Conservation (phyloP, 768 basidiomycete genomes). For the Arthromyces matolae region DNA sequence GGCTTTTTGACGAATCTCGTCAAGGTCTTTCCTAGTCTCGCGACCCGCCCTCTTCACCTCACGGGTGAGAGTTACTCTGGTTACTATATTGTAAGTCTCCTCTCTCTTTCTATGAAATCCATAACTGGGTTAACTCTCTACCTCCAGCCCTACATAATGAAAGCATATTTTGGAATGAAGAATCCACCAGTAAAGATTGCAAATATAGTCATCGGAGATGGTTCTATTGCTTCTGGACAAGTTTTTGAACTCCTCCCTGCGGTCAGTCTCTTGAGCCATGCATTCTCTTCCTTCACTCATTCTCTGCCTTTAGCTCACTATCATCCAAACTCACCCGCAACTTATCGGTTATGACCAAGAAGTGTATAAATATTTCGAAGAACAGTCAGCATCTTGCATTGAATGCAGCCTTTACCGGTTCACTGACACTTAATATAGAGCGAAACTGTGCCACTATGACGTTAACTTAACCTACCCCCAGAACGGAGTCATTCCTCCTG, state of each 20-base stretch:
- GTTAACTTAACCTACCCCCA: constrained; percentile 71
- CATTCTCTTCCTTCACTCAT: neutral
- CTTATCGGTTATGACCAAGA: constrained; percentile 68
- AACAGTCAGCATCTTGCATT: constrained; percentile 49
- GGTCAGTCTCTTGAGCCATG: constrained; percentile 31
- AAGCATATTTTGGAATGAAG: constrained; percentile 59
- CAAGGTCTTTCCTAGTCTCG: constrained; percentile 69
- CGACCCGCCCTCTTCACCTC: constrained; percentile 61
- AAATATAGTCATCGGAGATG: constrained; percentile 71
- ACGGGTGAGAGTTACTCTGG: constrained; percentile 78
- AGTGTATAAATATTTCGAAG: constrained; percentile 64
- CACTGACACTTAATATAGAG: constrained; percentile 31
- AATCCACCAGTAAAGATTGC: constrained; percentile 66
- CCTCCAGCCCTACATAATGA: constrained; percentile 67
- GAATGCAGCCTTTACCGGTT: neutral
- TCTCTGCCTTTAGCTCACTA: constrained; percentile 36
- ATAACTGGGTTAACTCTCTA: neutral
- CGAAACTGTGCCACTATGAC: constrained; percentile 60
- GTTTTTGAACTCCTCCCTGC: constrained; percentile 54
- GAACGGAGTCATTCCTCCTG: constrained; percentile 43
- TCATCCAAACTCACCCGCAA: constrained; percentile 73
- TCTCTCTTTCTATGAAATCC: neutral
- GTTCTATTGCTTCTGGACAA: constrained; percentile 47
- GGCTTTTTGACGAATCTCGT: constrained; percentile 70
- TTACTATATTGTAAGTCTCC: constrained; percentile 55